Evolutionary conservation across 2,329 filamentous ascomycete species (phyloP).

Genomic region (Botrytis pseudocinerea): DNA sequence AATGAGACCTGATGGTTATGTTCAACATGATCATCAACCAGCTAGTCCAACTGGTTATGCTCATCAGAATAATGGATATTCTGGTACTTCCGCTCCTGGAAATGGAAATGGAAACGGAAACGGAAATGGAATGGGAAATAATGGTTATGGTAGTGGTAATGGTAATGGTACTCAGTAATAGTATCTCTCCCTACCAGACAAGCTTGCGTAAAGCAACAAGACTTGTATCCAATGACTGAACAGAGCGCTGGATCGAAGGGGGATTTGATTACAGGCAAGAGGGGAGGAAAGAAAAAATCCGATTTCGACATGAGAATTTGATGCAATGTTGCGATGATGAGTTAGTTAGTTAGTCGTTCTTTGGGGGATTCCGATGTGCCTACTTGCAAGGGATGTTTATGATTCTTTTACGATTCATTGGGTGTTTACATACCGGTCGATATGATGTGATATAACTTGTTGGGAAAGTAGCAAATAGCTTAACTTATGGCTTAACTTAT

Average conservation of each 20-base stretch:
- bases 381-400: neutral
- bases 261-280: neutral
- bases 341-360: neutral
- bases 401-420: conserved; percentile 8
- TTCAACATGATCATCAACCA: neutral
- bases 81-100: neutral
- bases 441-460: neutral
- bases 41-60: neutral
- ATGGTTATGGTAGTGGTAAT: conserved; percentile 4
- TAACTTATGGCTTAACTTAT: neutral
- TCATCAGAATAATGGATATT: neutral
- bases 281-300: neutral
- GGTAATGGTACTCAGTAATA: conserved; percentile 1
- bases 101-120: conserved; percentile 1
- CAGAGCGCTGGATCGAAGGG: neutral
- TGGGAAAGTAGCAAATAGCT: neutral
- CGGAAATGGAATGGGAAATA: neutral
- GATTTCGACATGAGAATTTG: neutral
- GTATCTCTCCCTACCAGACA: too few relatives aligned
- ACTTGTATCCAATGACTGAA: neutral
- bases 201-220: neutral
- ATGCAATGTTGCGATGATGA: neutral
- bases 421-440: neutral
- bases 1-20: neutral
- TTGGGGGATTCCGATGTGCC: neutral